Conservation (phyloP, 805 yeast genomes). For the Candida chilensis region DNA sequence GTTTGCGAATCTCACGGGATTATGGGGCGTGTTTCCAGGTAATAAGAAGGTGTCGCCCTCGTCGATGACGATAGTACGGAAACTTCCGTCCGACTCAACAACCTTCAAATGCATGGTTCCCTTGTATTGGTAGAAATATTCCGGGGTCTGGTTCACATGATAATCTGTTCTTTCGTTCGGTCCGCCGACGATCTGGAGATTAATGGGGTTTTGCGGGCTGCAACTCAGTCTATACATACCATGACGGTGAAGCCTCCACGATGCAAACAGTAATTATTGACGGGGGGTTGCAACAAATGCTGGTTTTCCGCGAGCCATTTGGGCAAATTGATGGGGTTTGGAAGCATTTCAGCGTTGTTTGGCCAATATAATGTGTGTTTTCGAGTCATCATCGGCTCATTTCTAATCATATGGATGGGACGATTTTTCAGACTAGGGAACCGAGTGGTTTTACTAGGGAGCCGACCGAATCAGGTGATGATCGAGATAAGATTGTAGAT, state of each 20-base stretch:
- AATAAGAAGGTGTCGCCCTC: slow-evolving; percentile 88
- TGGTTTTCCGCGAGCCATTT: slow-evolving; percentile 76
- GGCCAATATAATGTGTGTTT: no score
- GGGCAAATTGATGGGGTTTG: slow-evolving; percentile 67
- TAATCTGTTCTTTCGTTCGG: slow-evolving; percentile 92
- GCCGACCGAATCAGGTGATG: no score
- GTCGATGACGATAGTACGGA: slow-evolving; percentile 62
- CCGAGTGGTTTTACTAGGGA: no score
- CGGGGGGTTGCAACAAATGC: slow-evolving; percentile 81
- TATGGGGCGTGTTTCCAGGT: slow-evolving; percentile 82
- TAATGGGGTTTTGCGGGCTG: not conserved
- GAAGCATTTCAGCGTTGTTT: slow-evolving; percentile 36
- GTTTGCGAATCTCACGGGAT: slow-evolving; percentile 77
- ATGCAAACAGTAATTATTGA: slow-evolving; percentile 83
- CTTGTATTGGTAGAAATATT: slow-evolving; percentile 82
- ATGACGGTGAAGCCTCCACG: slow-evolving; percentile 89
- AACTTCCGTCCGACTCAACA: slow-evolving; percentile 61
- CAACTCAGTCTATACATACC: slow-evolving; percentile 23
- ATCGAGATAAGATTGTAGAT: no score
- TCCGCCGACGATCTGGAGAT: slow-evolving; percentile 68
- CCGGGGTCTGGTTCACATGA: slow-evolving; percentile 91
- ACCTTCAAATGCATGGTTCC: slow-evolving; percentile 81
- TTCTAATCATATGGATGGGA: no score
- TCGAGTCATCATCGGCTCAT: no score
- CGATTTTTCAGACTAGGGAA: no score